Percentiles rank a stretch among this genome's conserved stretches.
These are phyloP conservation scores for Closterium sp. DNA, from an alignment of 139 green algal genomes.

Conservation along the genomic window DNA sequence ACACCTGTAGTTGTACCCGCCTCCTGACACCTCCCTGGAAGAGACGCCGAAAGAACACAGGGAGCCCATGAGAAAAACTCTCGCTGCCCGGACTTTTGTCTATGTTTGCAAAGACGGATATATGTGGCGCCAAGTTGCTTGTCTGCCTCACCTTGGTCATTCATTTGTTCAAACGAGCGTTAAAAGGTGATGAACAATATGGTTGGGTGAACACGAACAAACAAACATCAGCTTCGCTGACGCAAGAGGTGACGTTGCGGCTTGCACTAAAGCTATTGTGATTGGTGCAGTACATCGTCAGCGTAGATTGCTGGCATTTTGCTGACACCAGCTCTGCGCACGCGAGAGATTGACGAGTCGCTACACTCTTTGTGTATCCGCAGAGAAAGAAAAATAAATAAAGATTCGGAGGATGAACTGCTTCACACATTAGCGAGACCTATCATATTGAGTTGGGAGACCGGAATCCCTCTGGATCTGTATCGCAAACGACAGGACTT, in stretches of 20 bases:
- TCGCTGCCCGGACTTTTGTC: neutral
- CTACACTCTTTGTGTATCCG: too few species aligned
- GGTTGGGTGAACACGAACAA: neutral
- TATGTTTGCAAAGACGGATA: neutral
- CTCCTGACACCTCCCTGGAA: neutral
- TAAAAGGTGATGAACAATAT: neutral
- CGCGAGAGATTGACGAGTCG: too few species aligned
- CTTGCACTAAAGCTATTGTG: neutral
- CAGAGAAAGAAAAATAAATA: too few species aligned
- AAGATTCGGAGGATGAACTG: neutral
- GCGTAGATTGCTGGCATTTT: neutral
- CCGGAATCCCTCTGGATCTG: neutral
- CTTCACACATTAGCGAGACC: neutral
- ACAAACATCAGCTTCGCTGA: neutral
- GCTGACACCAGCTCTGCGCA: neutral
- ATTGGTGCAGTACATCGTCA: neutral
- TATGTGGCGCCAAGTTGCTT: neutral
- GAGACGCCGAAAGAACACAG: neutral
- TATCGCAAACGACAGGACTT: neutral
- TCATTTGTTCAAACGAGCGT: too few species aligned
- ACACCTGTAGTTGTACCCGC: too few species aligned
- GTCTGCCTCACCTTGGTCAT: too few species aligned
- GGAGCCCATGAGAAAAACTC: neutral
- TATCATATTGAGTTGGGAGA: neutral
- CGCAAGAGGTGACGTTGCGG: neutral